Evolutionary conservation across 352 stramenopile genomes (phyloP), one percentile per base, ranked within the genome.

Genomic region (Aphanomyces invadans): DNA sequence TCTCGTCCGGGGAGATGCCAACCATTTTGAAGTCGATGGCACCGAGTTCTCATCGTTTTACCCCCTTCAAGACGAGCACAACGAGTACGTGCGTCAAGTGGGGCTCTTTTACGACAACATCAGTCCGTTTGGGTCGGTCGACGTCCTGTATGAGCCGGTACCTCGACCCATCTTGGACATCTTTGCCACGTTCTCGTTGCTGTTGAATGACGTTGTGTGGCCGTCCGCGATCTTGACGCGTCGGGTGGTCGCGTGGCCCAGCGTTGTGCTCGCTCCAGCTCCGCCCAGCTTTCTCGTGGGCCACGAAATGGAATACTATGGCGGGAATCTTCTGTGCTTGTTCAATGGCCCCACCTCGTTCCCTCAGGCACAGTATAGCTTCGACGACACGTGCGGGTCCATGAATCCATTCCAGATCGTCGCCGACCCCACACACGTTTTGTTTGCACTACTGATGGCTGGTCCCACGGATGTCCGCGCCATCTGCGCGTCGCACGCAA

Each of bases 261-360:
- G 15, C 36, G 7, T 42, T 42, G 7, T 42, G 36, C 7, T 15
- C 36, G 15, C 15, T 42, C 36, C 36, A 42, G 9, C 4, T 2
- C 32, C 29, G 17, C 29, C 29, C 4, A 62, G 5, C 2, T 26
- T 46, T 51, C 32, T n/a, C 21, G 15, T 42, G 36, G 12, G n/a
- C 17, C 36, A 44, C 15, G 60, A 21, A 1, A 15, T 56, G 1
- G 11, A 23, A 2, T 67, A 57, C 23, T 39, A 36, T 44, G 60
- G 60, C 3, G 60, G 60, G 21, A 67, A 67, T 31, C 26, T 51
- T 2, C 19, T 67, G 1, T 67, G 60, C 33, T 26, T 57, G 10
- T 0, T 33, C 21, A 51, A 29, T 9, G 11, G 2, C 2, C 19
- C 29, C 1, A 42, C 52, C 19, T 1, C 49, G 5, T 59, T 23